A percentile compares a stretch with the other conserved stretches of the same genome.
phyloP scores from a whole-genome alignment of 2,329 filamentous ascomycete species.

The Penicillium sp. region DNA sequence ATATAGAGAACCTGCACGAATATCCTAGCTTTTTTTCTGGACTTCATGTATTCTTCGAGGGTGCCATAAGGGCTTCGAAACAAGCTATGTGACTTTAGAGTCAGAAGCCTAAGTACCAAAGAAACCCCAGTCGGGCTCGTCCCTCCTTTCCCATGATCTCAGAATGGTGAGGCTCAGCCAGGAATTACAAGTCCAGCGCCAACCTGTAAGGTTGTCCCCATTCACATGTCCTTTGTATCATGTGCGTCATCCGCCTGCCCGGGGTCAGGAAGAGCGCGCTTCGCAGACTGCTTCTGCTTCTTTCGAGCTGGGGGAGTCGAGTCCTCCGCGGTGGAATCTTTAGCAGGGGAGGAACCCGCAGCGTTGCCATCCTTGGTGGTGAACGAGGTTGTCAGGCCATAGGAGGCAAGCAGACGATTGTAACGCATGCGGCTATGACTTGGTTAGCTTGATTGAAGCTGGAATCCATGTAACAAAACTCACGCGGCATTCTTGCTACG shows the following conservation, averaged over 20 bases:
- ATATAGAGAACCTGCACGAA: too few species aligned
- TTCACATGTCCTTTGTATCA: not conserved
- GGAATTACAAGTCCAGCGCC: too few species aligned
- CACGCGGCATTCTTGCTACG: not conserved
- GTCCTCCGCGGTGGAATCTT: not conserved
- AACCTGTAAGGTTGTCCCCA: not conserved
- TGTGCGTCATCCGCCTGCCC: not conserved
- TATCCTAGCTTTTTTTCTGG: too few species aligned
- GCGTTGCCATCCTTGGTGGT: not conserved
- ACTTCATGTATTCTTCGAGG: too few species aligned
- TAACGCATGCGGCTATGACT: not conserved
- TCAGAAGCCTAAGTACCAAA: too few species aligned
- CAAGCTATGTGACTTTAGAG: too few species aligned
- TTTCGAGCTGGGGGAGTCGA: not conserved
- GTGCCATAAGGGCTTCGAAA: too few species aligned
- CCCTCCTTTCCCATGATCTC: too few species aligned
- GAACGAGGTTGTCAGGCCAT: not conserved
- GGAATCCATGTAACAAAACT: not conserved
- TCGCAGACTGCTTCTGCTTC: not conserved
- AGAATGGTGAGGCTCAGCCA: too few species aligned
- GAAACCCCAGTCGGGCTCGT: too few species aligned
- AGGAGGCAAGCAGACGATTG: not conserved
- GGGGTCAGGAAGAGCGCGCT: not conserved
- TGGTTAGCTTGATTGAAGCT: not conserved
- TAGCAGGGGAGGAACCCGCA: not conserved